phyloP scores from a whole-genome alignment of 495 filamentous ascomycete genomes.

The Hyaloscypha hepaticicola region DNA sequence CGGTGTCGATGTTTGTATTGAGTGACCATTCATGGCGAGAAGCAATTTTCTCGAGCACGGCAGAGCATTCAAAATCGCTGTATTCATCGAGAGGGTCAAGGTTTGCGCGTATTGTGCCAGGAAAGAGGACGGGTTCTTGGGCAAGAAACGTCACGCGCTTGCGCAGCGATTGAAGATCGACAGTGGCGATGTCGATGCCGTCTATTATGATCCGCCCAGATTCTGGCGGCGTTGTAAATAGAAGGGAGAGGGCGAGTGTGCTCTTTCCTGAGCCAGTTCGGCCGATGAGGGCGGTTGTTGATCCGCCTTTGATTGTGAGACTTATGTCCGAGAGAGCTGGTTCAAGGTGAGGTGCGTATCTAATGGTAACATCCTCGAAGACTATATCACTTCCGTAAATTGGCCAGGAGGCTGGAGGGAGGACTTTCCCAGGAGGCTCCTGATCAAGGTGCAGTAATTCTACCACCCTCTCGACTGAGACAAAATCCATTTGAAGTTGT shows the following conservation, averaged over 20 bases:
- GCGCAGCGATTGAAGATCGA: constrained; percentile 59
- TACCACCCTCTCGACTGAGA: constrained; percentile 79
- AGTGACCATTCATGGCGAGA: constrained; percentile 53
- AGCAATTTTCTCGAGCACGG: constrained; percentile 52
- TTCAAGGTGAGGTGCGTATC: constrained; percentile 73
- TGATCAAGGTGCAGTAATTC: constrained; percentile 74
- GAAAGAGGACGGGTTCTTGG: constrained; percentile 64
- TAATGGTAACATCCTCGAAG: constrained; percentile 73
- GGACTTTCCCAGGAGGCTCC: constrained; percentile 61
- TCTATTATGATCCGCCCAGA: constrained; percentile 58
- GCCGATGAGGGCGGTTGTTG: constrained; percentile 49
- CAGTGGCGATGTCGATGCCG: constrained; percentile 56
- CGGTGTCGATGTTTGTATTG: constrained; percentile 54
- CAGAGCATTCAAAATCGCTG: constrained; percentile 48
- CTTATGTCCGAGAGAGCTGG: constrained; percentile 63
- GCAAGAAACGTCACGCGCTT: constrained; percentile 45
- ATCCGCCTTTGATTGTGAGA: constrained; percentile 69
- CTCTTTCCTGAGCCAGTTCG: constrained; percentile 61
- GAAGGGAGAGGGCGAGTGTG: constrained; percentile 61
- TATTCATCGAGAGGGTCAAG: constrained; percentile 45
- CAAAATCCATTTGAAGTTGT: constrained; percentile 84
- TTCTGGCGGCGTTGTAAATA: constrained; percentile 54
- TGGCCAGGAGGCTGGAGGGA: constrained; percentile 77
- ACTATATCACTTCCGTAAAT: constrained; percentile 63
- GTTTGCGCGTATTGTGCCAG: constrained; percentile 57